A percentile compares a stretch with the other conserved stretches of the same genome.
Conservation (phyloP, 2,329 filamentous ascomycete species). For the Xylariaceae sp. region DNA sequence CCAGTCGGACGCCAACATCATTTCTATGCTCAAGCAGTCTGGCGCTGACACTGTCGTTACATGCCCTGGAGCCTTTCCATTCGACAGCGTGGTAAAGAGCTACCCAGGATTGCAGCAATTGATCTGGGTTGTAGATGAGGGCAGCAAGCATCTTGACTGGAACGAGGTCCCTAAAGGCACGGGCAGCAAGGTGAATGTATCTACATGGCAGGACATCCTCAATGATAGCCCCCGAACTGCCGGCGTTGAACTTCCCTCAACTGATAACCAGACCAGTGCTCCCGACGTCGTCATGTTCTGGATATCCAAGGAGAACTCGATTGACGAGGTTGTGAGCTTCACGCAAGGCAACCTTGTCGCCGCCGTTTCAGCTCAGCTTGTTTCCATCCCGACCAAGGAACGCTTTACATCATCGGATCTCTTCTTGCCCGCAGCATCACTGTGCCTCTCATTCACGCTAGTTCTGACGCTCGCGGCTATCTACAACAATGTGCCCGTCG, state of each 20-base stretch:
- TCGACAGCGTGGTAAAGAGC: constrained; percentile 63
- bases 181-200: constrained; percentile 68
- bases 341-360: constrained; percentile 80
- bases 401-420: constrained; percentile 70
- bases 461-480: constrained; percentile 76
- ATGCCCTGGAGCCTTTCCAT: constrained; percentile 78
- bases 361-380: constrained; percentile 72
- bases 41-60: constrained; percentile 78
- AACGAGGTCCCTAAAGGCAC: constrained; percentile 77
- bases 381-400: constrained; percentile 68
- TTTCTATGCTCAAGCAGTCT: constrained; percentile 66
- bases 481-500: constrained; percentile 77
- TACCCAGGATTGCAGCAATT: constrained; percentile 70
- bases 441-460: constrained; percentile 74
- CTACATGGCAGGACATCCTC: constrained; percentile 90
- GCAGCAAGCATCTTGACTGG: constrained; percentile 92
- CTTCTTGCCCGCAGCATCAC: constrained; percentile 76
- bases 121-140: constrained; percentile 89
- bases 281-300: constrained; percentile 63
- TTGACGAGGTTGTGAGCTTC: constrained; percentile 73
- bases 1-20: constrained; percentile 61
- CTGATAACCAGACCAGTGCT: constrained; percentile 49
- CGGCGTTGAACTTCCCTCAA: constrained; percentile 58
- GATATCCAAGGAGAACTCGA: constrained; percentile 47
- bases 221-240: constrained; percentile 59